Evolutionary conservation across 2,329 filamentous ascomycete species (phyloP).

Genomic region (Xylaria sp.): DNA sequence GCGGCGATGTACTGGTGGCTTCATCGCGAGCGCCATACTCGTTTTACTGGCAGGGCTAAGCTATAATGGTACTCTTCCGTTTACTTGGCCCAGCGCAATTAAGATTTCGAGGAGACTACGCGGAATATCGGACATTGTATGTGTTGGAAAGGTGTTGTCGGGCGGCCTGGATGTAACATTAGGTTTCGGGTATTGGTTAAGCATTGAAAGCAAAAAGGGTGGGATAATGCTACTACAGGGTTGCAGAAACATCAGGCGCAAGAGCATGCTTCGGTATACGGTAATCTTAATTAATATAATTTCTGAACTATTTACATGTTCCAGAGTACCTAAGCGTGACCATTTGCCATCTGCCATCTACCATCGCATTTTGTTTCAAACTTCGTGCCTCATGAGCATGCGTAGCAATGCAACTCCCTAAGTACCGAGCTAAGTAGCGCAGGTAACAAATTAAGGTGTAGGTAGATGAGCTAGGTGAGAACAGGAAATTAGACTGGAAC

Average conservation of each 20-base stretch:
- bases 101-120: neutral
- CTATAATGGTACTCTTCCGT: slow-evolving; percentile 50
- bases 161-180: neutral
- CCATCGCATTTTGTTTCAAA: too few relatives aligned
- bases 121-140: neutral
- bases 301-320: neutral
- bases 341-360: neutral
- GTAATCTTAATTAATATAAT: slow-evolving; percentile 25
- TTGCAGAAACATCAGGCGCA: neutral
- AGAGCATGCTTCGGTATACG: neutral
- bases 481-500: neutral
- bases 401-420: too few relatives aligned
- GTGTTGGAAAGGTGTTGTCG: neutral
- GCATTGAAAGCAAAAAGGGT: neutral
- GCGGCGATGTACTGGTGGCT: slow-evolving; percentile 69
- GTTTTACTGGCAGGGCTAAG: slow-evolving; percentile 69
- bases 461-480: neutral
- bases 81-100: slow-evolving; percentile 40
- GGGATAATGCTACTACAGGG: slow-evolving; percentile 12
- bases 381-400: neutral
- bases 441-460: neutral
- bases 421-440: too few relatives aligned
- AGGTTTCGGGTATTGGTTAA: neutral
- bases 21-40: slow-evolving; percentile 62
- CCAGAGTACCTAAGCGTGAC: neutral